A percentile compares a stretch with the other conserved stretches of the same genome.
Conservation (phyloP, 2,329 filamentous ascomycete species). For the Ophiostoma quercus region DNA sequence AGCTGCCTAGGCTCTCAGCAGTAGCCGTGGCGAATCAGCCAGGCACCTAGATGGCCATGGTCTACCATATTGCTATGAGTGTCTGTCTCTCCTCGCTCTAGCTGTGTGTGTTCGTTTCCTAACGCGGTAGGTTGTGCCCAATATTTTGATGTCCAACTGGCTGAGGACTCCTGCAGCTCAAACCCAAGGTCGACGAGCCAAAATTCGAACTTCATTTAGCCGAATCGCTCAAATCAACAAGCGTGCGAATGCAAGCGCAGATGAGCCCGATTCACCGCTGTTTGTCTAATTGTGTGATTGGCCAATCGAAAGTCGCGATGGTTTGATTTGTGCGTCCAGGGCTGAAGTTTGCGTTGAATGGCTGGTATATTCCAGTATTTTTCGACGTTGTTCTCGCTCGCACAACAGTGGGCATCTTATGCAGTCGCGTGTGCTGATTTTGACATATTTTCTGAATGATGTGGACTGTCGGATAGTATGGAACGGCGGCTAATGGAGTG, state of each 20-base stretch:
- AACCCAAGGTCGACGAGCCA: not conserved
- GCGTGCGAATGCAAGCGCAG: not conserved
- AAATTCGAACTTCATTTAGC: not conserved
- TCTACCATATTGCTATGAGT: not conserved
- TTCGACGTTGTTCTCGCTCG: not conserved
- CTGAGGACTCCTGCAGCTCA: not conserved
- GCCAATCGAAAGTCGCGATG: not conserved
- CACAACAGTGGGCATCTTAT: not conserved
- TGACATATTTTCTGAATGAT: not conserved
- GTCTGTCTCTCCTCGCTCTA: not conserved
- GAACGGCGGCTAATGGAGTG: not conserved
- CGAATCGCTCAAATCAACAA: not conserved
- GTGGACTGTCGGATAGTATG: not conserved
- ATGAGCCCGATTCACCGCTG: not conserved
- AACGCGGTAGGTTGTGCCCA: not conserved
- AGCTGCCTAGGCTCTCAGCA: not conserved
- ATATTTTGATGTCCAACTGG: not conserved
- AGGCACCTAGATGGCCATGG: not conserved
- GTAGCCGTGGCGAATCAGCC: not conserved
- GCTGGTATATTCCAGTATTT: not conserved
- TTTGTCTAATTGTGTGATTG: not conserved
- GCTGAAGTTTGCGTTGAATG: not conserved
- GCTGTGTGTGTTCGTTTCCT: not conserved
- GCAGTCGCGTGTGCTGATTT: not conserved
- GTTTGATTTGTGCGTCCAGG: not conserved